phyloP scores from a whole-genome alignment of 2,329 filamentous ascomycete genomes.

The Huntiella omanensis region DNA sequence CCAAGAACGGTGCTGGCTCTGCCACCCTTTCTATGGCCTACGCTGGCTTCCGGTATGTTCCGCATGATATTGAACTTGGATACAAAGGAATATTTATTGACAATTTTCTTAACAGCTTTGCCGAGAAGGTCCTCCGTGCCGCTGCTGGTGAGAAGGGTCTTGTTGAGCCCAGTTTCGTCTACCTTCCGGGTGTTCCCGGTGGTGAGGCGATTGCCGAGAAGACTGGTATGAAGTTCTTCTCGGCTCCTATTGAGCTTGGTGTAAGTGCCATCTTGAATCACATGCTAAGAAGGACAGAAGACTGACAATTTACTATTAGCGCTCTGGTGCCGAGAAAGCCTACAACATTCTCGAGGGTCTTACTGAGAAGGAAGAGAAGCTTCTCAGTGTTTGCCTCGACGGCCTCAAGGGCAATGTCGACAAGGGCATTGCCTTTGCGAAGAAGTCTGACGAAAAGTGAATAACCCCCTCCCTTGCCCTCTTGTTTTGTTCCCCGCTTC shows the following conservation, averaged over 20 bases:
- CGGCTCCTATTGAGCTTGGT: conserved; percentile 84
- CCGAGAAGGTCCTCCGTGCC: conserved; percentile 84
- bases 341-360: conserved; percentile 58
- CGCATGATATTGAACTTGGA: too few species aligned
- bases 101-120: conserved; percentile 37
- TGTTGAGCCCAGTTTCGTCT: conserved; percentile 88
- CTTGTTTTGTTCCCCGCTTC: not conserved
- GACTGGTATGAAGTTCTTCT: conserved; percentile 84
- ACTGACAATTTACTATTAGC: conserved; percentile 28
- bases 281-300: not conserved
- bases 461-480: conserved; percentile 15
- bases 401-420: conserved; percentile 83
- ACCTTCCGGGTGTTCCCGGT: conserved; percentile 74
- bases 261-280: conserved; percentile 36
- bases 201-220: conserved; percentile 72
- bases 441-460: conserved; percentile 71
- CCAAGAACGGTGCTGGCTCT: conserved; percentile 79
- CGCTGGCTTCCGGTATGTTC: conserved; percentile 67
- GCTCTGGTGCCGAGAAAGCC: conserved; percentile 70
- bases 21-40: conserved; percentile 91
- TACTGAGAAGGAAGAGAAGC: conserved; percentile 74
- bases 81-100: conserved; percentile 17
- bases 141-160: conserved; percentile 78
- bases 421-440: conserved; percentile 81
- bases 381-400: conserved; percentile 55